Evolutionary conservation across 805 yeast species (phyloP), one percentile per base, ranked within the genome.

Genomic region (Metschnikowia colocasiae): DNA sequence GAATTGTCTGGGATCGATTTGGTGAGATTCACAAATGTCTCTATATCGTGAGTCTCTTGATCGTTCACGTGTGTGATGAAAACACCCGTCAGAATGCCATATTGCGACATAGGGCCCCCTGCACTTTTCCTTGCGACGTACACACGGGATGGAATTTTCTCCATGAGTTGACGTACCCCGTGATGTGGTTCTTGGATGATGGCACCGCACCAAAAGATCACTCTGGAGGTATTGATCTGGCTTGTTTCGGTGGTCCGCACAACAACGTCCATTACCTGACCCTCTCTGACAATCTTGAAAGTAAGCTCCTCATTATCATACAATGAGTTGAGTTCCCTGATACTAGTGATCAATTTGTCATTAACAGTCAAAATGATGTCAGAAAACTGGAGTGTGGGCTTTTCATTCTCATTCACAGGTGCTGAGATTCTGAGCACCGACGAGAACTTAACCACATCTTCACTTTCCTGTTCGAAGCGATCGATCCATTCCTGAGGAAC

Each of bases 41-140:
- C 84, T 47, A 91, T 63, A 37, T 82, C 86, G 7, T 81, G 81
- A 0, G 95, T 87, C 40, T 83, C 81, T 15, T 68, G 59, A 45
- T 87, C 96, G 62, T 90, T 87, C 38, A 90, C 88, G 62, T 89
- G 96, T 1, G 97, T 90, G 48, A 90, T 85, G 71, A 89, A 90
- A 58, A 85, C 84, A 2, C 95, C 86, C 2, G 87, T 77, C 18
- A 83, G 80, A 48, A 91, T 77, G 12, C 87, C 87, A 62, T 86
- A 89, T 60, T 86, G 91, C 47, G 81, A 76, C 15, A 94, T 94
- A 6, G 97, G 97, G 0, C 96, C 87, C 6, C 96, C 96, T 31
- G 80, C 76, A 36, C 83, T 76, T 60, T 86, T 79, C 20, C 82
- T 74, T 2, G 89, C 83, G 45, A 89, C 83, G 60, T 90, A 91